Conservation (phyloP, 176 grass and related monocot species). For the Hordeum marinum region DNA sequence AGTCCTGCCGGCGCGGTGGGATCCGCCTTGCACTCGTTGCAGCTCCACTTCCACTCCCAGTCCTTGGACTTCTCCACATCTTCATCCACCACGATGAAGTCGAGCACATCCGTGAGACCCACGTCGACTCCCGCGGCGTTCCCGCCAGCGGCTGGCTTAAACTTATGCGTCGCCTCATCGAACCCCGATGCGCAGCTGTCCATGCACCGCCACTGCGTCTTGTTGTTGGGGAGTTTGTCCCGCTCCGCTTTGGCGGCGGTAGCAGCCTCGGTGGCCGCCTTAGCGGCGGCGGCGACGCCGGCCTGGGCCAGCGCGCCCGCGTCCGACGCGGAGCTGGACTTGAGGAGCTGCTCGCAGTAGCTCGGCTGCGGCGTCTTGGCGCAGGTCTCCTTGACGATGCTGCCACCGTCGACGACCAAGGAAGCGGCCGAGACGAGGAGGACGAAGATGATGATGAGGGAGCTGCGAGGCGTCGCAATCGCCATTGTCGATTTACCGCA, state of each 20-base stretch:
- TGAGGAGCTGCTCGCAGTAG: background rate
- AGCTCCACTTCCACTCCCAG: slow-evolving; percentile 18
- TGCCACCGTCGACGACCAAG: background rate
- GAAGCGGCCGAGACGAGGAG: background rate
- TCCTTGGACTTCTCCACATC: background rate
- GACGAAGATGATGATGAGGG: background rate
- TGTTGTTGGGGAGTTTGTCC: background rate
- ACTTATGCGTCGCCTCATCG: background rate
- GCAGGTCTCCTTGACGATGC: background rate
- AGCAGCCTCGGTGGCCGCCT: background rate
- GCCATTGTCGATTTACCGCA: background rate
- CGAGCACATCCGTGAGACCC: background rate
- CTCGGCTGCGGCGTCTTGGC: background rate
- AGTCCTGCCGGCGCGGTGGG: background rate
- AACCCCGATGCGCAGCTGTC: slow-evolving; percentile 5
- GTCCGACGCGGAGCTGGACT: background rate
- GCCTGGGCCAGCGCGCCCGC: background rate
- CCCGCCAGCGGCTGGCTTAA: background rate
- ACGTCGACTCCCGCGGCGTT: background rate
- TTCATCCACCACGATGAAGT: background rate
- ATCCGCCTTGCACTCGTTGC: slow-evolving; percentile 10
- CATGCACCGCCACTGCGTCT: slow-evolving; percentile 17
- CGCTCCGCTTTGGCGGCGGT: background rate
- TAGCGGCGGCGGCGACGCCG: background rate
- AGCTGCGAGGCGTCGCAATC: background rate